Base-by-base conservation (phyloP, 176 grass and related monocot genomes). In the Zea luxurians region DNA sequence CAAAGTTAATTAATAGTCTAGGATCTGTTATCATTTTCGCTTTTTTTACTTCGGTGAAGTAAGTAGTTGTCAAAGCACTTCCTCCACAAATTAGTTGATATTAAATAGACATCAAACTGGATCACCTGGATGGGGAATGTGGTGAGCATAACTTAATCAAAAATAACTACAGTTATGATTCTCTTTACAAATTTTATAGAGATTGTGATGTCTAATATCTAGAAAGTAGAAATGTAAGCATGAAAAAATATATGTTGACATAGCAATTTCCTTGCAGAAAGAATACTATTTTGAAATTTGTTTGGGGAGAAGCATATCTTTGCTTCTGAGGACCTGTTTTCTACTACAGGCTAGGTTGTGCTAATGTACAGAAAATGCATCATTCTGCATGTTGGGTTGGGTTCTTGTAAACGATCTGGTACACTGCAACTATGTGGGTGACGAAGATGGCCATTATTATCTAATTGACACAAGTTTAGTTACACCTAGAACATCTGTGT, bases 391-490 rank as follows among this genome's bases (percentile, higher is more conserved):
- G 91, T 12, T 93, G 89, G 94, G 68, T 93, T 6, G 87, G 91
- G 7, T 97, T 97, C 80, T 97, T 97, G 67, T 87, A 85, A 80
- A 60, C 84, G 21, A 70, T 93, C 37, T 93, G 87, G 87, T 80
- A 86, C 70, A 80, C 85, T 20, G 77, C 69, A 16, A 86, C n/a
- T n/a, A n/a, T n/a, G n/a, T n/a, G n/a, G n/a, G n/a, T n/a, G n/a
- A n/a, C n/a, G n/a, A n/a, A n/a, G n/a, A n/a, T n/a, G n/a, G n/a
- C n/a, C n/a, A n/a, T n/a, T n/a, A n/a, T n/a, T n/a, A n/a, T n/a
- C n/a, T n/a, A n/a, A n/a, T n/a, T n/a, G n/a, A n/a, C n/a, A n/a
- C n/a, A n/a, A n/a, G n/a, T n/a, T n/a, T n/a, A n/a, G n/a, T n/a
- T n/a, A n/a, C n/a, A n/a, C n/a, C n/a, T n/a, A n/a, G n/a, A n/a